These are phyloP conservation scores for Rickenella mellea DNA, from an alignment of 768 basidiomycete genomes.

Conservation along the genomic window DNA sequence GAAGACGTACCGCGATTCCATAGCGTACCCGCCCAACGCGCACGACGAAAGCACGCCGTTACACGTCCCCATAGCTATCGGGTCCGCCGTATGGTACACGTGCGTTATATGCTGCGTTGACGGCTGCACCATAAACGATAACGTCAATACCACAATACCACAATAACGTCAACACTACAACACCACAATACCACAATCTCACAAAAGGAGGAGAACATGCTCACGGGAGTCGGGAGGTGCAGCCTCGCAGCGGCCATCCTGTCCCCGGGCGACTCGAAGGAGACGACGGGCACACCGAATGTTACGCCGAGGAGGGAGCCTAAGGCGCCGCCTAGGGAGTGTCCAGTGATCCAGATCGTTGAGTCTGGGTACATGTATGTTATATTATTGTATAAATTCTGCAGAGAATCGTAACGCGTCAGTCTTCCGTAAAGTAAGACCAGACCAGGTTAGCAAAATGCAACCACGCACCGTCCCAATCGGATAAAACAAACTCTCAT, in stretches of 20 bases:
- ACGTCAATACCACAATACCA: no score
- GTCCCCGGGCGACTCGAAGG: slow-evolving; percentile 89
- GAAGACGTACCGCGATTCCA: slow-evolving; percentile 57
- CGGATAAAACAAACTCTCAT: slow-evolving; percentile 83
- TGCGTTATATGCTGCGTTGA: slow-evolving; percentile 78
- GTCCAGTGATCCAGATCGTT: slow-evolving; percentile 81
- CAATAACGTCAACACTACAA: neutral
- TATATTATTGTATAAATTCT: slow-evolving; percentile 93
- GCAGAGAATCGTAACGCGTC: slow-evolving; percentile 3
- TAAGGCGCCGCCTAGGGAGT: slow-evolving; percentile 64
- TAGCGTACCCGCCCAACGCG: slow-evolving; percentile 79
- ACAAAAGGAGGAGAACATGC: slow-evolving; percentile 12
- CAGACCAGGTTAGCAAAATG: neutral
- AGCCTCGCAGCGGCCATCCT: slow-evolving; percentile 67
- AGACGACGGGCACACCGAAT: slow-evolving; percentile 80
- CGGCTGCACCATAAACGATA: slow-evolving; percentile 37
- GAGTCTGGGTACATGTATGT: slow-evolving; percentile 87
- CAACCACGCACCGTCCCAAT: slow-evolving; percentile 67
- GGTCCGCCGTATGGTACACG: slow-evolving; percentile 91
- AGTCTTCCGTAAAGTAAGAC: neutral
- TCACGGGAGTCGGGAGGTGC: slow-evolving; percentile 79
- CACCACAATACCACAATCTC: neutral
- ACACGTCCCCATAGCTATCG: slow-evolving; percentile 85
- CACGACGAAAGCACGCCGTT: slow-evolving; percentile 76
- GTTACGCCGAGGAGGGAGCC: slow-evolving; percentile 79